Evolutionary conservation across 2,329 filamentous ascomycete species (phyloP), one percentile per base, ranked within the genome.

Genomic region (Tolypocladium inflatum): DNA sequence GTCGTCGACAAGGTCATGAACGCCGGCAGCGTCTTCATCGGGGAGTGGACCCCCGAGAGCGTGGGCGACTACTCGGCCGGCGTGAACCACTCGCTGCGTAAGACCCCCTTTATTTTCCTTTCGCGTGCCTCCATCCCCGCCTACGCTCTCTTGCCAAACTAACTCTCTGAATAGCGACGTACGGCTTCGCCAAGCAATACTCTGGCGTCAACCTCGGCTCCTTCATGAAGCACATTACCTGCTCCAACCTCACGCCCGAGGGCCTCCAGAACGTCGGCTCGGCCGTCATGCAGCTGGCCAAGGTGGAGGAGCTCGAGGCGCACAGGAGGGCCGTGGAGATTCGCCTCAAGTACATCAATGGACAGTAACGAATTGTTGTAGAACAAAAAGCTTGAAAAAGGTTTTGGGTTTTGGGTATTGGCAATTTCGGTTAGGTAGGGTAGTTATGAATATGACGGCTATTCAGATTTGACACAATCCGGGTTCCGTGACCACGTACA

Each of bases 31-130:
- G 92, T 99, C 8, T 99, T 99, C 71, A 87, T 97, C 63, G 94
- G 94, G 11, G 81, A 89, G 63, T 99, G 94, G 94, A 97, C 94
- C 0, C 94, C 94, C 7, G 94, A 99, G 76, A 96, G 90, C 71
- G 94, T 99, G 3, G 94, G 94, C 52, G 94, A 99, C 72, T 99
- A 99, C 77, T 96, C 91, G 62, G 94, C 94, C 56, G 94, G 94
- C 68, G 94, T 99, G 48, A 99, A 99, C 73, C 94, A 99, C 78
- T 95, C 90, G 59, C 78, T 99, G 63, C 94, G 91, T 96, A 87
- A 84, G 90, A 35, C 2, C 33, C 30, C 10, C 30, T 8, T 21
- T 87, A 42, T 43, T 21, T 58, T 37, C n/a, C 43, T 21, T 26
- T 39, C 23, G 30, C 30, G 30, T 33, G 7, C 30, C 30, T 7